phyloP scores from a whole-genome alignment of 2,329 filamentous ascomycete species.

The Fusarium sp. region DNA sequence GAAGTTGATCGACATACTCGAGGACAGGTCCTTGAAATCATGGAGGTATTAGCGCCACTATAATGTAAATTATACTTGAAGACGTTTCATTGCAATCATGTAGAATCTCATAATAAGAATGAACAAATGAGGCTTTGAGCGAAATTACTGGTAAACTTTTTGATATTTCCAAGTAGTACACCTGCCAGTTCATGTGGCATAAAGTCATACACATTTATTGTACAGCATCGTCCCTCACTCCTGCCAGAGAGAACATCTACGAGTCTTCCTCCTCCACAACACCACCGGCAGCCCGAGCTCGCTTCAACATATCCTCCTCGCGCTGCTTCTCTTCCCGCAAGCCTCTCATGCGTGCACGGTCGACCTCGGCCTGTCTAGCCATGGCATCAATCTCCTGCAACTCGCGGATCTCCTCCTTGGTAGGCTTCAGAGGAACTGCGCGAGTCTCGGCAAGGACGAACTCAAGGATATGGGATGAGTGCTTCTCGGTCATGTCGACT shows the following conservation, averaged over 20 bases:
- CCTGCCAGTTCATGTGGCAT: conserved; percentile 40
- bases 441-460: conserved; percentile 72
- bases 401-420: conserved; percentile 68
- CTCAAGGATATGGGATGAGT: conserved; percentile 71
- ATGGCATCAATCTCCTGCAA: conserved; percentile 68
- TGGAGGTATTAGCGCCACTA: background rate
- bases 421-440: conserved; percentile 67
- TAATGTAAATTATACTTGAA: background rate
- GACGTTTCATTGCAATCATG: background rate
- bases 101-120: background rate
- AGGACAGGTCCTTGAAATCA: background rate
- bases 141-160: conserved; percentile 31
- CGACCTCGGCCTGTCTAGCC: conserved; percentile 61
- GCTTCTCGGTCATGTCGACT: conserved; percentile 73
- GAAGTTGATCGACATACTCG: background rate
- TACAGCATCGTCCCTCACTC: conserved; percentile 41
- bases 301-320: conserved; percentile 66
- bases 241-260: conserved; percentile 19
- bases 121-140: background rate
- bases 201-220: conserved; percentile 48
- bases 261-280: conserved; percentile 51
- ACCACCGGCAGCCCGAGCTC: conserved; percentile 55
- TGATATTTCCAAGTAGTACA: conserved; percentile 46
- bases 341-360: conserved; percentile 65
- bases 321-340: conserved; percentile 68